Percentiles rank a stretch among this genome's conserved stretches.
phyloP scores from a whole-genome alignment of 306 rosid species.

The Inga oerstediana region DNA sequence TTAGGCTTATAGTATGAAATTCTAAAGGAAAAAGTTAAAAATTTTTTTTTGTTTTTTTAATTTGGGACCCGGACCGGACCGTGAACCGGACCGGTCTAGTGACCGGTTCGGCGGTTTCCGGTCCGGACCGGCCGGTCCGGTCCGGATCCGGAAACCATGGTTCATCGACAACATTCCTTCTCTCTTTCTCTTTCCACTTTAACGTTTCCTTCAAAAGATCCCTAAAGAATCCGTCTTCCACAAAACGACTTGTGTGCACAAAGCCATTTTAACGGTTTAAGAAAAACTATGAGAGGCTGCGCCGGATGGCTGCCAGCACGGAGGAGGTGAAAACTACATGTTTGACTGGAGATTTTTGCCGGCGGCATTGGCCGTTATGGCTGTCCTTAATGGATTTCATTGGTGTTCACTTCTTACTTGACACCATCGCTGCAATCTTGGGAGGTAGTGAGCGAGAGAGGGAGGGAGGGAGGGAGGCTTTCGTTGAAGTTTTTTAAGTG shows the following conservation, averaged over 20 bases:
- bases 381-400: conserved; percentile 51
- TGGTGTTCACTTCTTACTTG: conserved; percentile 62
- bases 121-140: too few species aligned
- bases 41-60: too few species aligned
- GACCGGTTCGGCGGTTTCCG: too few species aligned
- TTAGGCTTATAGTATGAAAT: too few species aligned
- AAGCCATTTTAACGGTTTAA: not conserved
- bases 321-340: conserved; percentile 53
- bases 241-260: too few species aligned
- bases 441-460: not conserved
- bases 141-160: too few species aligned
- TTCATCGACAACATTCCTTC: too few species aligned
- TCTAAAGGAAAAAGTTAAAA: too few species aligned
- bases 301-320: conserved; percentile 63
- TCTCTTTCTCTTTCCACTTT: not conserved
- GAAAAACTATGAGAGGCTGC: conserved; percentile 74
- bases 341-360: conserved; percentile 60
- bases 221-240: not conserved
- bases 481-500: not conserved
- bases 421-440: conserved; percentile 56
- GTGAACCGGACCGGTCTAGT: too few species aligned
- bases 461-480: not conserved
- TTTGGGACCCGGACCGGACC: too few species aligned
- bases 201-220: not conserved
- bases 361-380: conserved; percentile 53